Conservation (phyloP, 352 stramenopile genomes). For the Phytophthora melonis region DNA sequence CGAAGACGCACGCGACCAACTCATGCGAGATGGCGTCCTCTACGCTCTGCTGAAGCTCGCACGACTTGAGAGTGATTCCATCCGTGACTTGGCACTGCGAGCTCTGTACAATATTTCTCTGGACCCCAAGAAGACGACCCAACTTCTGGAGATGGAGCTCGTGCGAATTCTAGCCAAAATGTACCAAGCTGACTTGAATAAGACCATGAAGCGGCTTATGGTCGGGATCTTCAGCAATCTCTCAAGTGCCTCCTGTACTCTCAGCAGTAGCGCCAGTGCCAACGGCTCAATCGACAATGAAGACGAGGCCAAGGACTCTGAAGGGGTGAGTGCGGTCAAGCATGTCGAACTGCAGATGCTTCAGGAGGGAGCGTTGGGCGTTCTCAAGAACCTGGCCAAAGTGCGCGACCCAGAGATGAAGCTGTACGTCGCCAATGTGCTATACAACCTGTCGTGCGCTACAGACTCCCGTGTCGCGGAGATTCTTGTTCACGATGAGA, state of each 20-base stretch:
- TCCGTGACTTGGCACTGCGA: slow-evolving; percentile 74
- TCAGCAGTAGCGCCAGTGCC: not conserved
- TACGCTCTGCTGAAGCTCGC: slow-evolving; percentile 90
- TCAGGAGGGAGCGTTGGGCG: slow-evolving; percentile 65
- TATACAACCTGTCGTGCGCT: slow-evolving; percentile 84
- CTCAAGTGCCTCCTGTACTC: slow-evolving; percentile 39
- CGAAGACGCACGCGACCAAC: slow-evolving; percentile 75
- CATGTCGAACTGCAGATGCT: slow-evolving; percentile 58
- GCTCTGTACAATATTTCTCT: slow-evolving; percentile 86
- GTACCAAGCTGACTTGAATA: slow-evolving; percentile 77
- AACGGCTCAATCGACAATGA: not conserved
- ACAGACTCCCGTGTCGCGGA: slow-evolving; percentile 49
- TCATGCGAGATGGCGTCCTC: slow-evolving; percentile 80
- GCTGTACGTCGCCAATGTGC: slow-evolving; percentile 83
- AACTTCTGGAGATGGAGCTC: slow-evolving; percentile 86
- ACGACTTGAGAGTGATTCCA: slow-evolving; percentile 78
- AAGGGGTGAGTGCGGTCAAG: slow-evolving; percentile 6
- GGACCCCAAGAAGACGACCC: slow-evolving; percentile 47
- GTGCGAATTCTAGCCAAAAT: slow-evolving; percentile 78
- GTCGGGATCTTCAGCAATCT: slow-evolving; percentile 84
- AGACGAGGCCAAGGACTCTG: slow-evolving; percentile 1
- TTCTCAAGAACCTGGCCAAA: slow-evolving; percentile 80
- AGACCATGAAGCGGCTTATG: slow-evolving; percentile 83
- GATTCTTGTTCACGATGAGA: slow-evolving; percentile 73
- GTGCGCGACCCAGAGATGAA: slow-evolving; percentile 85